Evolutionary conservation across 2,329 filamentous ascomycete species (phyloP).

Genomic region (Arthrobotrys iridis): DNA sequence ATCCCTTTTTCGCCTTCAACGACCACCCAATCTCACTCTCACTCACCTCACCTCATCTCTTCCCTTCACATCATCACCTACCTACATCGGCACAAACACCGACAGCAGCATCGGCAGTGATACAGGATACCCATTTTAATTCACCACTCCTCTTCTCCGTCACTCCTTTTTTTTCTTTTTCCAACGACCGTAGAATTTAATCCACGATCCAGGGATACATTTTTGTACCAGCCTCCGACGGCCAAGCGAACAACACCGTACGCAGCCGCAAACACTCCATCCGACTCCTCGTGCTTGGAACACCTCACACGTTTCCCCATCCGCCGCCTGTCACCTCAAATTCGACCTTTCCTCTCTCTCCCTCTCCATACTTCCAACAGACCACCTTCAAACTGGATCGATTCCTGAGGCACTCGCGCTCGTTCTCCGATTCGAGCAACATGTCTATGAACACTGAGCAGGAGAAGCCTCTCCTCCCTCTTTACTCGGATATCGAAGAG

Average conservation of each 20-base stretch:
- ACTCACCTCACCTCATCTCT: background rate
- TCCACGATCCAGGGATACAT: slow-evolving; percentile 2
- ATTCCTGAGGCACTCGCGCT: slow-evolving; percentile 46
- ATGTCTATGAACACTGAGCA: slow-evolving; percentile 45
- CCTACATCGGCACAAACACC: slow-evolving; percentile 1
- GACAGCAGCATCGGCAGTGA: background rate
- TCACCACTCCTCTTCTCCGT: background rate
- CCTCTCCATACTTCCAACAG: background rate
- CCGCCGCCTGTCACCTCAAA: slow-evolving; percentile 4
- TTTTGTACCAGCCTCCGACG: background rate
- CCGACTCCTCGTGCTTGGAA: slow-evolving; percentile 29
- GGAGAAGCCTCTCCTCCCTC: slow-evolving; percentile 52
- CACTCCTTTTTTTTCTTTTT: no score
- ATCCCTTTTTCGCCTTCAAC: slow-evolving; percentile 4
- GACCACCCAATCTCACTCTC: background rate
- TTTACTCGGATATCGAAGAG: slow-evolving; percentile 48
- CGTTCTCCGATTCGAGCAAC: slow-evolving; percentile 53
- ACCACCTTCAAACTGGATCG: slow-evolving; percentile 54
- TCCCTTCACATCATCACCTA: no score
- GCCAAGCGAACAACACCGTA: slow-evolving; percentile 13
- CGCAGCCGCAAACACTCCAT: background rate
- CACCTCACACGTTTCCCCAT: background rate
- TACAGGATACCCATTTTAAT: background rate
- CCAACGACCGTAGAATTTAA: background rate
- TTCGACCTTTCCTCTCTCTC: background rate